A percentile compares a stretch with the other conserved stretches of the same genome.
Conservation (phyloP, 352 stramenopile genomes). For the Phytophthora uliginosa region DNA sequence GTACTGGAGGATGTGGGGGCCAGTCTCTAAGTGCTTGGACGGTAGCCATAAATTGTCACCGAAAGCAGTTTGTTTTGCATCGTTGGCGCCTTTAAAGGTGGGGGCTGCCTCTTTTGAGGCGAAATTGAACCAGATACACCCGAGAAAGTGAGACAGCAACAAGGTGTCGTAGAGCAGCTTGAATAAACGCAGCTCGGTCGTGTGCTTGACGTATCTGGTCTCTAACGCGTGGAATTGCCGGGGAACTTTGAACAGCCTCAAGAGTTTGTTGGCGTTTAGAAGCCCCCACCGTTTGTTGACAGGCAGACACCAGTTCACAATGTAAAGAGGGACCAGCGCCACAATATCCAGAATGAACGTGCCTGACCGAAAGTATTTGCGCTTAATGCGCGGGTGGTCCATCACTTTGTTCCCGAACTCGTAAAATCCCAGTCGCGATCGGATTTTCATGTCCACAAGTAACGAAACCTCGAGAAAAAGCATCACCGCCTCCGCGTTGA, state of each 20-base stretch:
- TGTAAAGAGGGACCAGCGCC: constrained; percentile 60
- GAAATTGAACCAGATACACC: constrained; percentile 77
- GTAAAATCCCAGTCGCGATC: constrained; percentile 64
- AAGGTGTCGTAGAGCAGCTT: constrained; percentile 82
- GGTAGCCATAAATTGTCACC: constrained; percentile 51
- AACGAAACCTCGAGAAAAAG: constrained; percentile 57
- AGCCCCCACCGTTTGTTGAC: constrained; percentile 40
- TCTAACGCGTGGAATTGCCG: constrained; percentile 60
- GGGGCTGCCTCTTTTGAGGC: constrained; percentile 28
- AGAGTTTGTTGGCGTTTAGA: constrained; percentile 73
- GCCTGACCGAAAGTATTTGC: constrained; percentile 50
- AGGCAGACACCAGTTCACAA: constrained; percentile 56
- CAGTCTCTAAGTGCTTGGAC: constrained; percentile 37
- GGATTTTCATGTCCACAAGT: constrained; percentile 62
- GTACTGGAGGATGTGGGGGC: constrained; percentile 51
- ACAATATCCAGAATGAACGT: constrained; percentile 61
- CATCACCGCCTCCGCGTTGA: constrained; percentile 33
- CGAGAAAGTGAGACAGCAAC: constrained; percentile 63
- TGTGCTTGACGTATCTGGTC: constrained; percentile 71
- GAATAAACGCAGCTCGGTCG: constrained; percentile 65
- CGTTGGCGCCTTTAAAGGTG: not conserved
- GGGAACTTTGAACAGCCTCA: constrained; percentile 66
- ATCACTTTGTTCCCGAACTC: constrained; percentile 83
- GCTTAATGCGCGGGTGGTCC: constrained; percentile 41
- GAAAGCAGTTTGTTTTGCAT: constrained; percentile 24